A percentile compares a stretch with the other conserved stretches of the same genome.
phyloP scores from a whole-genome alignment of 345 rosid species.

The Anastatica hierochuntica region DNA sequence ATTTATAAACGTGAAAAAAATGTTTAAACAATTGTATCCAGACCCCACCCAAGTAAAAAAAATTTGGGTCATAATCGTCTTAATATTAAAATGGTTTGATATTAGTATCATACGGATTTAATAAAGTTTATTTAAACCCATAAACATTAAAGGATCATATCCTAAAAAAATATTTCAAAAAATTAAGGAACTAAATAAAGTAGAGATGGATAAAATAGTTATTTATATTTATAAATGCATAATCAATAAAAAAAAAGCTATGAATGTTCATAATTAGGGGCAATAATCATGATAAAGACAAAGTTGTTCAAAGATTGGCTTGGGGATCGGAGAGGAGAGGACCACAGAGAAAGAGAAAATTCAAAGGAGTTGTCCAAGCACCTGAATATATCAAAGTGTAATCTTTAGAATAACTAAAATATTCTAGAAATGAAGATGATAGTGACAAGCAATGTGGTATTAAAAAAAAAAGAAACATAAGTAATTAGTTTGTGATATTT shows the following conservation, averaged over 20 bases:
- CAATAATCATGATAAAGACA: slow-evolving; percentile 27
- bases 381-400: slow-evolving; percentile 17
- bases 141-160: slow-evolving; percentile 1
- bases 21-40: neutral
- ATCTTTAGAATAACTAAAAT: neutral
- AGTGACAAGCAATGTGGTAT: slow-evolving; percentile 8
- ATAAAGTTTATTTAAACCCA: neutral
- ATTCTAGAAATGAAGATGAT: slow-evolving; percentile 17
- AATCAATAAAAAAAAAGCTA: neutral
- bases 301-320: slow-evolving; percentile 22
- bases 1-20: neutral
- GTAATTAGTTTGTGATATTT: neutral
- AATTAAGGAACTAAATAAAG: slow-evolving; percentile 23
- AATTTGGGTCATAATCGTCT: no score
- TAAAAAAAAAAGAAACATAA: neutral
- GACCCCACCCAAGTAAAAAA: neutral
- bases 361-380: slow-evolving; percentile 16
- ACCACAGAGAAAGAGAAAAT: slow-evolving; percentile 2
- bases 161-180: slow-evolving; percentile 5
- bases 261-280: slow-evolving; percentile 15
- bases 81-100: no score
- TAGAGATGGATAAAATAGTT: neutral
- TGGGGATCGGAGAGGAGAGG: slow-evolving; percentile 23
- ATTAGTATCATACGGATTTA: neutral
- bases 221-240: neutral